Conservation (phyloP, 1,139 yeast genomes). For the Protomyces arabidopsidicola region DNA sequence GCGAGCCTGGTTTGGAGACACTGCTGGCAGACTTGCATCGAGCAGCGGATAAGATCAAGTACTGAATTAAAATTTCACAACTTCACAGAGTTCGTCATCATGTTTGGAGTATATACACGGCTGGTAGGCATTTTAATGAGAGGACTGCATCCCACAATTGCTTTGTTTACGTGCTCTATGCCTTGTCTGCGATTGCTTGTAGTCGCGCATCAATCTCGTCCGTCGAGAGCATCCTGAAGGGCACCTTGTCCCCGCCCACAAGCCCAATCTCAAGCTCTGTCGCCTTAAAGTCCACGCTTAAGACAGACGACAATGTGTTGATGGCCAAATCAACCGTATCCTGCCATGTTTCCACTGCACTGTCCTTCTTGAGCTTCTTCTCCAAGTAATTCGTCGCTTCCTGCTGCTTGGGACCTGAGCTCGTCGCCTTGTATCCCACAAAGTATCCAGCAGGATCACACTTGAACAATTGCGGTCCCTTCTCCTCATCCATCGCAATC, state of each 20-base stretch:
- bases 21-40: slow-evolving; percentile 1
- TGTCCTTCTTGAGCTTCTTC: slow-evolving; percentile 64
- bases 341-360: slow-evolving; percentile 69
- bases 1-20: slow-evolving; percentile 4
- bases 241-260: slow-evolving; percentile 50
- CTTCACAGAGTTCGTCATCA: no score
- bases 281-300: slow-evolving; percentile 90
- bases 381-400: slow-evolving; percentile 89
- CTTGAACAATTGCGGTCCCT: slow-evolving; percentile 86
- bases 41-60: neutral
- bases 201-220: slow-evolving; percentile 93
- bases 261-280: slow-evolving; percentile 91
- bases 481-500: slow-evolving; percentile 78
- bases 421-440: slow-evolving; percentile 84
- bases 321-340: slow-evolving; percentile 86
- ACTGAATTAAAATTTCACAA: neutral
- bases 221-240: slow-evolving; percentile 63
- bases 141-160: neutral
- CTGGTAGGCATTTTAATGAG: neutral
- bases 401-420: slow-evolving; percentile 97
- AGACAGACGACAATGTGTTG: slow-evolving; percentile 72
- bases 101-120: neutral
- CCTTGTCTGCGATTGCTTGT: slow-evolving; percentile 93
- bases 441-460: slow-evolving; percentile 97
- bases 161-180: slow-evolving; percentile 44